Conservation (phyloP, 1,284 basidiomycete genomes). For the Takashimella tepidaria region DNA sequence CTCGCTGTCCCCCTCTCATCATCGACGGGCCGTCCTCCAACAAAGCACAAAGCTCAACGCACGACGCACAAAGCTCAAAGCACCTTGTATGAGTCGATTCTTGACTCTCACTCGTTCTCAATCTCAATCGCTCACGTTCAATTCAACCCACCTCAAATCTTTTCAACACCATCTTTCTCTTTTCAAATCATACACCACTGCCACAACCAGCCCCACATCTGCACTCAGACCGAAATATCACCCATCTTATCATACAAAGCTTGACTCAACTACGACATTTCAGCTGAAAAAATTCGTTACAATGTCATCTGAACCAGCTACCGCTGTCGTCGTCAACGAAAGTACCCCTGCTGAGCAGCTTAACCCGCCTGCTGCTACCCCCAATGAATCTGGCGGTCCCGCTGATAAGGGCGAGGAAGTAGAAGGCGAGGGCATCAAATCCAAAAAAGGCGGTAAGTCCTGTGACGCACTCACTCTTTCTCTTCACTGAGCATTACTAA, state of each 20-base stretch:
- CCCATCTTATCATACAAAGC: background rate
- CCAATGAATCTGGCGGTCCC: slow-evolving; percentile 8
- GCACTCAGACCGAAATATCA: background rate
- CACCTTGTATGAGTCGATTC: background rate
- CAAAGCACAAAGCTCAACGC: too few species aligned
- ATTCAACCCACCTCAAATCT: background rate
- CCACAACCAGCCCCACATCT: background rate
- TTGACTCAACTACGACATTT: background rate
- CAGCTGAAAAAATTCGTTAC: too few species aligned
- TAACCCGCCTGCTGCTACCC: slow-evolving; percentile 16
- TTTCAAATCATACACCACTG: background rate
- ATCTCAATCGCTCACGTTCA: background rate
- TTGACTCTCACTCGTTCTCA: background rate
- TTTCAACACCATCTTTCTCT: background rate
- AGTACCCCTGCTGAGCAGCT: slow-evolving; percentile 30
- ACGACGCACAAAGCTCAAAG: too few species aligned
- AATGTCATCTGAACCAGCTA: background rate
- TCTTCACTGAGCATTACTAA: too few species aligned
- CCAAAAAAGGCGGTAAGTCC: slow-evolving; percentile 42
- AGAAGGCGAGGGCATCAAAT: slow-evolving; percentile 19
- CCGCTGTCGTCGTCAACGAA: slow-evolving; percentile 4
- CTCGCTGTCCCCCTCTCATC: too few species aligned
- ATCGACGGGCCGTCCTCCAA: too few species aligned
- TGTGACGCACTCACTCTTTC: background rate
- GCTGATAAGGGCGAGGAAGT: slow-evolving; percentile 11